These are phyloP conservation scores for Hura crepitans DNA, from an alignment of 441 rosid genomes.

Conservation along the genomic window DNA sequence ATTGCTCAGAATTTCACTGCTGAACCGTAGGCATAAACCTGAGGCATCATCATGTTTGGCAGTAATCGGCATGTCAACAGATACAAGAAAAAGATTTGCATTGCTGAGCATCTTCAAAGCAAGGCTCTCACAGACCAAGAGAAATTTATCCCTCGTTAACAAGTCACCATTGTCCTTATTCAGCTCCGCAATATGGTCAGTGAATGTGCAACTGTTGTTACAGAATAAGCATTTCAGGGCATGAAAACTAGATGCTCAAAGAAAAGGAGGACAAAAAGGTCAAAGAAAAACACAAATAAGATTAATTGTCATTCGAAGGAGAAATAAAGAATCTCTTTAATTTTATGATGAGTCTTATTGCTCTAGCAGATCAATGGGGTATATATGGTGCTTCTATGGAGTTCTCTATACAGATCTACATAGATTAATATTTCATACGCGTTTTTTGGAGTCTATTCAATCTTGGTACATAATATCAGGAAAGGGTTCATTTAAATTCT, in stretches of 20 bases:
- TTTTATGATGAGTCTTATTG: neutral
- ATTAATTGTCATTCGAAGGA: neutral
- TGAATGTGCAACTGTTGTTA: conserved; percentile 57
- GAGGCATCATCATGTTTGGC: conserved; percentile 72
- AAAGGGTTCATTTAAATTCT: neutral
- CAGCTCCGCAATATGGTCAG: conserved; percentile 54
- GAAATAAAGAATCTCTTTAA: conserved; percentile 5
- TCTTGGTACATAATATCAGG: neutral
- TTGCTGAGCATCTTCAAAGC: conserved; percentile 76
- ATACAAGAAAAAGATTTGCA: conserved; percentile 68
- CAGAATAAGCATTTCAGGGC: conserved; percentile 17
- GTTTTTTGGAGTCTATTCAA: neutral
- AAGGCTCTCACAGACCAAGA: conserved; percentile 60
- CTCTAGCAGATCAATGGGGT: neutral
- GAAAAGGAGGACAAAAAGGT: neutral
- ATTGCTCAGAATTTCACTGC: conserved; percentile 80
- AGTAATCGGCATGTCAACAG: conserved; percentile 73
- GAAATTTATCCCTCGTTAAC: conserved; percentile 55
- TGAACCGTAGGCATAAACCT: conserved; percentile 69
- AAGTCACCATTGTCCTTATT: conserved; percentile 42
- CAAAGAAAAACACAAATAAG: neutral
- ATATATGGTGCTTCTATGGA: neutral
- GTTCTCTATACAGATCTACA: neutral
- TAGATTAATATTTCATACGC: neutral
- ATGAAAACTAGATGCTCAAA: neutral